A percentile compares a stretch with the other conserved stretches of the same genome.
phyloP scores from a whole-genome alignment of 768 basidiomycete species.

The Chalciporus chontae region DNA sequence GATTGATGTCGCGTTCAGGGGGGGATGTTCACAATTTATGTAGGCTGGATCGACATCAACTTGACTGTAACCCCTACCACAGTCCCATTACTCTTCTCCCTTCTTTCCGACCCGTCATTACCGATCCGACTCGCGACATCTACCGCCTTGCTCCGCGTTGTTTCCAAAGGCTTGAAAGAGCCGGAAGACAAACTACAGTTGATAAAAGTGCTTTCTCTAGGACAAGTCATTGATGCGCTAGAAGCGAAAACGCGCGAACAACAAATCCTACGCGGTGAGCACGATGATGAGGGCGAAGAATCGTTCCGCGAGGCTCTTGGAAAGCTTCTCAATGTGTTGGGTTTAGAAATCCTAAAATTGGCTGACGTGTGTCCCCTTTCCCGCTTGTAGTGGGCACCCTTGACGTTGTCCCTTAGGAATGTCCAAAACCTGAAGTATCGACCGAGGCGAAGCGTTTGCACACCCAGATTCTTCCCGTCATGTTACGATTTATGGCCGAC shows the following conservation, averaged over 20 bases:
- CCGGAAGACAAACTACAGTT: slow-evolving; percentile 85
- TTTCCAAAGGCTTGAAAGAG: slow-evolving; percentile 93
- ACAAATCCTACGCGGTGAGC: slow-evolving; percentile 60
- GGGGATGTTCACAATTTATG: not conserved
- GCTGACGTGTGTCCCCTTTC: slow-evolving; percentile 53
- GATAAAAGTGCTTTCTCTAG: slow-evolving; percentile 83
- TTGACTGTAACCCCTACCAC: slow-evolving; percentile 90
- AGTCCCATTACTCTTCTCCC: slow-evolving; percentile 76
- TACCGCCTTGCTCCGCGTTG: slow-evolving; percentile 73
- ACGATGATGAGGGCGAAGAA: slow-evolving; percentile 84
- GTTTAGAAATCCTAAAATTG: slow-evolving; percentile 79
- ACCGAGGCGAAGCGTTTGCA: slow-evolving; percentile 63
- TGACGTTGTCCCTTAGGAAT: slow-evolving; percentile 45
- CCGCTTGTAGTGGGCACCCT: not conserved
- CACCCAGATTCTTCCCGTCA: slow-evolving; percentile 68
- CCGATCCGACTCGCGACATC: slow-evolving; percentile 83
- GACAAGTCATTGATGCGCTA: slow-evolving; percentile 75
- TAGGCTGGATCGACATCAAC: slow-evolving; percentile 98
- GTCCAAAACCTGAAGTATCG: slow-evolving; percentile 53
- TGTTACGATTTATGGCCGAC: slow-evolving; percentile 88
- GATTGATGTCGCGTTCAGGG: not conserved
- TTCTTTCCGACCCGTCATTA: slow-evolving; percentile 74
- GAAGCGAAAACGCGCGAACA: slow-evolving; percentile 71
- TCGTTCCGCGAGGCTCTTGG: slow-evolving; percentile 88
- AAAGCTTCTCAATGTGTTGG: slow-evolving; percentile 75